Percentiles rank a stretch among this genome's conserved stretches.
These are phyloP conservation scores for Chaetomiaceae sp. DNA, from an alignment of 2,329 filamentous ascomycete species.

Conservation along the genomic window DNA sequence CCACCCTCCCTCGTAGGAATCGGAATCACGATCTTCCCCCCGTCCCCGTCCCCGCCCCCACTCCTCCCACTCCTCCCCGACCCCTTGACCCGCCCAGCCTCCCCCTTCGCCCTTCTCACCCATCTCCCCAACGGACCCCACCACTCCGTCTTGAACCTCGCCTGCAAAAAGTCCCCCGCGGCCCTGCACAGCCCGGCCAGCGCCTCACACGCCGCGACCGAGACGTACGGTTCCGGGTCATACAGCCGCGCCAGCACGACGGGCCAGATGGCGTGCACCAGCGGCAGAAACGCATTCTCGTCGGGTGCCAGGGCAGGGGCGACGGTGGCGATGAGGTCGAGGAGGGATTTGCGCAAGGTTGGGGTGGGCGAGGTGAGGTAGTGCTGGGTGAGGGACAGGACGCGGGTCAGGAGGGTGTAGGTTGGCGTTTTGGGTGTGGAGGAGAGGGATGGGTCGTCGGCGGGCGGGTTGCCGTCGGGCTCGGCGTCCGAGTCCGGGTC, in stretches of 20 bases:
- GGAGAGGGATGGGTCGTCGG: conserved; percentile 28
- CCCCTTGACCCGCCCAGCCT: conserved; percentile 27
- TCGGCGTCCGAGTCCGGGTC: conserved; percentile 32
- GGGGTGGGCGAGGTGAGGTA: conserved; percentile 84
- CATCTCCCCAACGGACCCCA: conserved; percentile 52
- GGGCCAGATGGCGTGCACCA: conserved; percentile 89
- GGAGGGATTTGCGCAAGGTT: conserved; percentile 69
- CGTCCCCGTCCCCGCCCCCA: background rate
- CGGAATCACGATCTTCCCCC: conserved; percentile 21
- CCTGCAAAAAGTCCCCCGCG: conserved; percentile 76
- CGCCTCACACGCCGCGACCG: conserved; percentile 64
- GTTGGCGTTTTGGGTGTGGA: conserved; percentile 62
- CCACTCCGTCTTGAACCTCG: conserved; percentile 70
- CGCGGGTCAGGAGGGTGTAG: conserved; percentile 75
- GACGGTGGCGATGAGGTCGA: conserved; percentile 71
- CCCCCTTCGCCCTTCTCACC: conserved; percentile 42
- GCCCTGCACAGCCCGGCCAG: conserved; percentile 64
- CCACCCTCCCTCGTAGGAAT: background rate
- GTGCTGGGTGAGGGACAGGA: conserved; percentile 79
- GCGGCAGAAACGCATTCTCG: conserved; percentile 78
- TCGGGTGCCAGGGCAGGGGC: conserved; percentile 68
- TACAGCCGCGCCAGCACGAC: conserved; percentile 66
- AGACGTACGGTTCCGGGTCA: conserved; percentile 64
- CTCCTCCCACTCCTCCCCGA: background rate
- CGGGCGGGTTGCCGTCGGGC: conserved; percentile 21